Base-by-base conservation (phyloP, 148 eudicot species). In the Dysphania ambrosioides region DNA sequence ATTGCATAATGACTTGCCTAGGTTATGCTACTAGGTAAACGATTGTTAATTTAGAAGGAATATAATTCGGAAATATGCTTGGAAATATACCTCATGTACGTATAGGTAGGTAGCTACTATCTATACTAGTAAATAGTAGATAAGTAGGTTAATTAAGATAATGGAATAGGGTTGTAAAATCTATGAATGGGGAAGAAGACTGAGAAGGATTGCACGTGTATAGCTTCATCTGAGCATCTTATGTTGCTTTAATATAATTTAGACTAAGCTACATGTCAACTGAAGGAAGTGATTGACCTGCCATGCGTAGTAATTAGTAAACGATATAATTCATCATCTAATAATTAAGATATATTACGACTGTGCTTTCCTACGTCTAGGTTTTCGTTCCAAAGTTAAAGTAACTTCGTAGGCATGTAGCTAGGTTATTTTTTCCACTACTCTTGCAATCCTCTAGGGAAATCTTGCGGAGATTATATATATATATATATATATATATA, bases 91-190 rank as follows among this genome's bases (percentile, higher is more conserved):
- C 53, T 36, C 40, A 1, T 5, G 8, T 5, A 36, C 8, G 8
- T 36, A 53, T 53, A 18, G 23, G 23, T 53, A 51, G 3, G 56
- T 51, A 53, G 57, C 57, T n/a, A n/a, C n/a, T n/a, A n/a, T n/a
- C n/a, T n/a, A n/a, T n/a, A n/a, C n/a, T 21, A 53, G 23, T 53
- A 53, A 21, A 1, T 49, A 49, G 16, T 49, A 10, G 15, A 4
- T 49, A 49, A 15, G 16, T 53, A 53, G 24, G 58, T n/a, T 53
- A 53, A 53, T 53, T 53, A 53, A 53, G 58, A 6, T 8, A 19
- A 53, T n/a, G 32, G 8, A 58, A 59, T 59, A 59, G 63, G 63
- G 63, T 59, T 59, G 31, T 59, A 59, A 59, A 59, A 18, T 59
- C 63, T 27, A 59, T 59, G 63, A 59, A 27, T 24, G 8, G 15